phyloP scores from a whole-genome alignment of 2,329 filamentous ascomycete genomes.

The Pseudogymnoascus sp. region DNA sequence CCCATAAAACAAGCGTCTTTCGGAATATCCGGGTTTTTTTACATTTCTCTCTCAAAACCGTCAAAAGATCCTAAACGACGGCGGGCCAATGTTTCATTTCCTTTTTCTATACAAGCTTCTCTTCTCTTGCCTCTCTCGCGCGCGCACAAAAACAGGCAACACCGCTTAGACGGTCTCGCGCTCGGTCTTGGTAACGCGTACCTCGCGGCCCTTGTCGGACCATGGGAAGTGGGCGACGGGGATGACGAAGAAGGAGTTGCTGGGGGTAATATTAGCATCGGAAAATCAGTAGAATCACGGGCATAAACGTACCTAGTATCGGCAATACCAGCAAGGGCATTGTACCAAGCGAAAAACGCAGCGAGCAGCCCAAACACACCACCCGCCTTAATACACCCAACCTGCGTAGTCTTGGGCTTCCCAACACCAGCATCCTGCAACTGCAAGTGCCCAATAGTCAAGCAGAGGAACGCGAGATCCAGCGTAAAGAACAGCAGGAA shows the following conservation, averaged over 20 bases:
- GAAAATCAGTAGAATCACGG: background rate
- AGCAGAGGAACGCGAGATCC: conserved; percentile 47
- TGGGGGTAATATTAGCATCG: conserved; percentile 37
- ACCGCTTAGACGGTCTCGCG: conserved; percentile 22
- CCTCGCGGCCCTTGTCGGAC: conserved; percentile 66
- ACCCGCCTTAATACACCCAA: conserved; percentile 49
- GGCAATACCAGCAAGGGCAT: conserved; percentile 72
- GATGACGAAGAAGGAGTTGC: conserved; percentile 80
- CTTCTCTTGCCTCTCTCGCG: background rate
- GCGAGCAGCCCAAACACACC: conserved; percentile 74
- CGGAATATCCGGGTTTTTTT: background rate
- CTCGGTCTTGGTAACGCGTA: conserved; percentile 43
- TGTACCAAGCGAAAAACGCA: conserved; percentile 81
- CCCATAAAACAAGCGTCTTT: no score
- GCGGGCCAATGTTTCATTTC: background rate
- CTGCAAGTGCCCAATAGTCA: conserved; percentile 42
- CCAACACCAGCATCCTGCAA: conserved; percentile 21
- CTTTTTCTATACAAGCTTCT: background rate
- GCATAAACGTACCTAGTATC: conserved; percentile 49
- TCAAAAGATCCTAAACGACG: background rate
- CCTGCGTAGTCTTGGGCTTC: conserved; percentile 36
- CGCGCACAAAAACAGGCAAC: background rate
- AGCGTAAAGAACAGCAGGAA: conserved; percentile 50
- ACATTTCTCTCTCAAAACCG: background rate
- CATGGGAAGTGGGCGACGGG: conserved; percentile 93